A percentile compares a stretch with the other conserved stretches of the same genome.
Evolutionary conservation across 2,329 filamentous ascomycete species (phyloP).

Genomic region (Xylaria sp.): DNA sequence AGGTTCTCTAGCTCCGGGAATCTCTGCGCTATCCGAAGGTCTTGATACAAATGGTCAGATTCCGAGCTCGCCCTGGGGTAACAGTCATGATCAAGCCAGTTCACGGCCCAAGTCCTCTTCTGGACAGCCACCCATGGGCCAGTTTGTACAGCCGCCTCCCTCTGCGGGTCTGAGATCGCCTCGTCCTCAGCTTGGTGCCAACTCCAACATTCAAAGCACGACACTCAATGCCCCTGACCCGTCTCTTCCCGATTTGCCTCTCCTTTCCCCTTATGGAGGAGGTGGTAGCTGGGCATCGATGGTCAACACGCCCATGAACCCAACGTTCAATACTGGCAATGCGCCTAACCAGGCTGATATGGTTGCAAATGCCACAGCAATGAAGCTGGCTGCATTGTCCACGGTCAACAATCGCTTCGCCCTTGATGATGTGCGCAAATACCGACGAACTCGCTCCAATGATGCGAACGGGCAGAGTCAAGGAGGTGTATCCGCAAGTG

Average conservation of each 20-base stretch:
- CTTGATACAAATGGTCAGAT: constrained; percentile 57
- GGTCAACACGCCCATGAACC: constrained; percentile 94
- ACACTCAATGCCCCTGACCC: constrained; percentile 71
- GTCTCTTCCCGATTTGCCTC: constrained; percentile 63
- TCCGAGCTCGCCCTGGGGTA: constrained; percentile 77
- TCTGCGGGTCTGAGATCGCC: constrained; percentile 76
- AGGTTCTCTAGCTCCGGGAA: constrained; percentile 67
- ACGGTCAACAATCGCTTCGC: constrained; percentile 98
- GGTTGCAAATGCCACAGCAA: constrained; percentile 96
- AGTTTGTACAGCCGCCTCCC: constrained; percentile 79
- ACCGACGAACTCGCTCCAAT: constrained; percentile 83
- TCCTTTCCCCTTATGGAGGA: constrained; percentile 77
- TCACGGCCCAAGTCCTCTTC: constrained; percentile 71
- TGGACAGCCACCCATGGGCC: constrained; percentile 81
- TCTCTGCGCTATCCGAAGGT: constrained; percentile 62
- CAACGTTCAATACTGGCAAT: constrained; percentile 70
- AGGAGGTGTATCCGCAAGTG: constrained; percentile 60
- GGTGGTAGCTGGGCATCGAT: constrained; percentile 98
- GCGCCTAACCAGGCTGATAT: constrained; percentile 79
- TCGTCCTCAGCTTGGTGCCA: constrained; percentile 59
- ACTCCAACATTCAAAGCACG: constrained; percentile 73
- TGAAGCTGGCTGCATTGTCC: constrained; percentile 95
- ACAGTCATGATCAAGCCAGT: constrained; percentile 44
- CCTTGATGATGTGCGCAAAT: constrained; percentile 93
- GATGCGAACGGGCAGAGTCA: constrained; percentile 64